phyloP scores from a whole-genome alignment of 805 yeast genomes.

The Maudiozyma barnettii region DNA sequence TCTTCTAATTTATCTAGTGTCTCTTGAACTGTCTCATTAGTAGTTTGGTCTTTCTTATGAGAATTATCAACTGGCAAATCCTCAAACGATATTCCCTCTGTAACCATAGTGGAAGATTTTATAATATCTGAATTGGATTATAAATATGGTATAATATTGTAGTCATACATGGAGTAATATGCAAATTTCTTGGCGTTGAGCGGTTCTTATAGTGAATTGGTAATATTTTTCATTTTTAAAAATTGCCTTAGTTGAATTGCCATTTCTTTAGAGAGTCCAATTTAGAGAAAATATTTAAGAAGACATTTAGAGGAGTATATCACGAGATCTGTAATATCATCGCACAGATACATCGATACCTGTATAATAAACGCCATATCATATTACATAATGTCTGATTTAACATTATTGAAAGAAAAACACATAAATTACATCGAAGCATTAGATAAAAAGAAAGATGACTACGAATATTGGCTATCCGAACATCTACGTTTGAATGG shows the following conservation, averaged over 20 bases:
- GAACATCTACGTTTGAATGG: conserved; percentile 90
- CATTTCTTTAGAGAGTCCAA: no score
- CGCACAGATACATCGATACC: no score
- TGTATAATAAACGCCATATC: neutral
- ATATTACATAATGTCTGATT: neutral
- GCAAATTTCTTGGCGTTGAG: neutral
- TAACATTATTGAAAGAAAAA: conserved; percentile 30
- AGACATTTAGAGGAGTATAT: no score
- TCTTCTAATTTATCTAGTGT: conserved; percentile 14
- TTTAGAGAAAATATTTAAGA: no score
- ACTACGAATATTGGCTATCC: conserved; percentile 74
- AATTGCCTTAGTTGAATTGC: no score
- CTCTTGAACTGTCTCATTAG: conserved; percentile 21
- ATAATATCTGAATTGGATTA: neutral
- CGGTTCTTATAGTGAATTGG: no score
- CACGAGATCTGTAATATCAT: no score
- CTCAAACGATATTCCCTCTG: conserved; percentile 8
- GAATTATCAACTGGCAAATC: conserved; percentile 20
- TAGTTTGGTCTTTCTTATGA: conserved; percentile 1
- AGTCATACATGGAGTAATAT: neutral
- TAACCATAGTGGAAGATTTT: neutral
- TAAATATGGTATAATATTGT: no score
- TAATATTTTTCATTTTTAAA: no score
- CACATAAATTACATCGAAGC: conserved; percentile 51
- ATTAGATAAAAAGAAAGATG: conserved; percentile 45